Base-by-base conservation (phyloP, 1,284 basidiomycete species). In the Rhodotorula sp. region DNA sequence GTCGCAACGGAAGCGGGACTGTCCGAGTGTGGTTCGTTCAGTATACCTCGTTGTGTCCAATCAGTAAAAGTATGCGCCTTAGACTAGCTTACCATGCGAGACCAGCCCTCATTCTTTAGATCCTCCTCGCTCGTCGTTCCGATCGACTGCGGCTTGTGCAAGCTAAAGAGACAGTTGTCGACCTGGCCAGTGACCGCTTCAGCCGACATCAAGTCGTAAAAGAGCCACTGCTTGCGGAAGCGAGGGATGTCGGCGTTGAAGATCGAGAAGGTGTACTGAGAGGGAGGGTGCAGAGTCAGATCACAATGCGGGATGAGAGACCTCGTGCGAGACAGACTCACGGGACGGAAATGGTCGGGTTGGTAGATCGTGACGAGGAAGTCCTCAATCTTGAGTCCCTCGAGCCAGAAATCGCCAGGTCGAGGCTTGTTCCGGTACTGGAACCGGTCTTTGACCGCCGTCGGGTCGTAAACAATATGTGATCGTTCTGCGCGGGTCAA, bases 111-210 rank as follows among this genome's bases (percentile, higher is more conserved):
- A 77, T 92, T 90, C 78, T 88, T 88, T 60, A 90, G 82, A 73
- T 95, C 91, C 78, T 89, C 89, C 73, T 91, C 90, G 60, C 88
- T 92, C 7, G 92, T 95, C 72, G 92, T 85, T 7, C 94, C 92
- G 62, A 99, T 93, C 80, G 92, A 95, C 82, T 99, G 95, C 14
- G 95, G 95, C 80, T 90, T 92, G 81, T 99, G 95, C 73, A 99
- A 81, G 79, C 94, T 97, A 84, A 98, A 97, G 21, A 99, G 80
- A 79, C 97, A 99, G 78, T 97, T 97, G 80, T 99, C 95, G 76
- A 95, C 92, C 80, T 99, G 97, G 1, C 95, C 95, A 6, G 97
- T 95, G 67, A 98, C 92, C 68, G 90, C 91, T 77, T 98, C 94
- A 0, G 95, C 95, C 59, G 87, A 88, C 50, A 82, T 78, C 6